Evolutionary conservation across 2,329 filamentous ascomycete species (phyloP).

Genomic region (Keithomyces neogunnii): DNA sequence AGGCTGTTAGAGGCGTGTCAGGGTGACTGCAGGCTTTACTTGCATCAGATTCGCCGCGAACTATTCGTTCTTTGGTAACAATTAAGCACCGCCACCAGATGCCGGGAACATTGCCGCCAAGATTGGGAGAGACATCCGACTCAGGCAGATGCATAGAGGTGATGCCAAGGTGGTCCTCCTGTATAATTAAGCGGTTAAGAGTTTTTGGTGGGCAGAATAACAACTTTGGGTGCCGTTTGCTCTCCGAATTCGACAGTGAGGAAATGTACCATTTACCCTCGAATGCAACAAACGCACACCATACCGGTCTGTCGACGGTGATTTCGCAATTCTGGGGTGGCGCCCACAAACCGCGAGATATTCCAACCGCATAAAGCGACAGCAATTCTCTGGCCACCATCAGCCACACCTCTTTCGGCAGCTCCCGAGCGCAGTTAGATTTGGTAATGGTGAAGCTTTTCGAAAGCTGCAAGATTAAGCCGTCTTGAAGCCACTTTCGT

Average conservation of each 20-base stretch:
- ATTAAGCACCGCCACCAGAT: not conserved
- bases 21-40: not conserved
- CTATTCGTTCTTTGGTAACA: not conserved
- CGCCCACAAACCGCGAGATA: not conserved
- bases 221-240: no score
- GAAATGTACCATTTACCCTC: not conserved
- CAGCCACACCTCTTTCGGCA: not conserved
- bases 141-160: not conserved
- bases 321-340: not conserved
- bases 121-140: not conserved
- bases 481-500: not conserved
- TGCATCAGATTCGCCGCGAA: not conserved
- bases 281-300: not conserved
- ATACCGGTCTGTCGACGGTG: not conserved
- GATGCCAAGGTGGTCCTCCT: constrained; percentile 2
- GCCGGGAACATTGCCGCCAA: not conserved
- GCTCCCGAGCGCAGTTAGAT: not conserved
- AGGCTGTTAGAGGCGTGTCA: not conserved
- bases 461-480: not conserved
- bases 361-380: not conserved
- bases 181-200: not conserved
- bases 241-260: not conserved
- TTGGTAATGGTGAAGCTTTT: not conserved
- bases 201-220: not conserved
- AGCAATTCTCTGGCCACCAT: not conserved